Base-by-base conservation (phyloP, 164 flowering plant species). In the Amborella trichopoda region DNA sequence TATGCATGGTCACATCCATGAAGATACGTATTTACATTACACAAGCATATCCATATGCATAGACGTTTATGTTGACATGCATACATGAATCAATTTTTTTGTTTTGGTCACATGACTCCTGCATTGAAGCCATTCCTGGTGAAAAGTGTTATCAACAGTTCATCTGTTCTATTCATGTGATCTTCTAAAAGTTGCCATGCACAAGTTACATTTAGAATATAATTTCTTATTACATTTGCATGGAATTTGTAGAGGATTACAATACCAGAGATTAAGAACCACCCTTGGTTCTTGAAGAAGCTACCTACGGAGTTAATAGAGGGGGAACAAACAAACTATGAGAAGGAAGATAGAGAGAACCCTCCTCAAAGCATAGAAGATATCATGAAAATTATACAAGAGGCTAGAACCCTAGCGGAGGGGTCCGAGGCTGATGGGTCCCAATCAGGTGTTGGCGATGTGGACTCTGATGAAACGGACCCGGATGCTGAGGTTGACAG, bases 201-300 rank as follows among this genome's bases (percentile, higher is more conserved):
- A 18, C 42, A 11, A 16, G 6, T 28, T 0, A n/a, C 28, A 24
- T 20, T 19, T 6, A 24, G 13, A 9, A 19, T n/a, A 30, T 16
- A 41, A 28, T 8, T 36, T 11, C n/a, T 26, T 26, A 3, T 0
- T 18, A 2, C 16, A 6, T 23, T 23, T 51, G 19, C 38, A 49
- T 28, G n/a, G n/a, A n/a, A n/a, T 12, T 46, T 38, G 43, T 19
- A 83, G 94, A 78, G 88, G 67, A 74, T 83, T 50, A 70, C 76
- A 14, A 74, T 80, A 22, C 72, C 74, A 12, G 88, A 80, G 69
- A 83, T 80, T 10, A 83, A 76, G 46, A 61, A 68, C 24, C 75
- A 75, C 21, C 68, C 78, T 16, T 83, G 88, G 93, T 83, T 77
- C 51, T 55, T 70, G 13, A 80, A 77, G 54, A 75, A 68, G 41